Percentiles rank a stretch among this genome's conserved stretches.
These are phyloP conservation scores for Chamaenerion angustifolium DNA, from an alignment of 345 rosid genomes.

Conservation along the genomic window DNA sequence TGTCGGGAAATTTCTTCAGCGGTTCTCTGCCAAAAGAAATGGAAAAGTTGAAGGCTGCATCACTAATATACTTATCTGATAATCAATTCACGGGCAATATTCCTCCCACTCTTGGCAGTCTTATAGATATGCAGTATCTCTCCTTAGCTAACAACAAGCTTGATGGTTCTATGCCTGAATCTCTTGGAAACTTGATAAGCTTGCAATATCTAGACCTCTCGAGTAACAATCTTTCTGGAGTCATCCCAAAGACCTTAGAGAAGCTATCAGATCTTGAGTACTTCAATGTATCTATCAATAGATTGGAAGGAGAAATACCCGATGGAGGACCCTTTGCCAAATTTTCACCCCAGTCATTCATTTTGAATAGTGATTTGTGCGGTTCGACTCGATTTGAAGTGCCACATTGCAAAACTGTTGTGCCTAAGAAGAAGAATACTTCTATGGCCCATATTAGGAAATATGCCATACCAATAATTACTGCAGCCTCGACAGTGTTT, in stretches of 20 bases:
- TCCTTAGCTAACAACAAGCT: not conserved
- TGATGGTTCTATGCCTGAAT: not conserved
- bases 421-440: not conserved
- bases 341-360: slow-evolving; percentile 2
- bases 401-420: not conserved
- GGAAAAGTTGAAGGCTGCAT: not conserved
- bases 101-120: slow-evolving; percentile 7
- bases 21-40: not conserved
- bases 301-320: not conserved
- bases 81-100: slow-evolving; percentile 1
- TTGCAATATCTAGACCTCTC: no score
- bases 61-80: not conserved
- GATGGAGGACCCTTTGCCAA: no score
- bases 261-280: not conserved
- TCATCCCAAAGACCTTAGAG: no score
- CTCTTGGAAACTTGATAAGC: no score
- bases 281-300: not conserved
- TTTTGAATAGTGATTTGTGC: not conserved
- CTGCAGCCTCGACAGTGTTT: not conserved
- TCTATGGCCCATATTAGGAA: not conserved
- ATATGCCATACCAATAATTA: not conserved
- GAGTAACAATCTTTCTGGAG: no score
- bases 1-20: slow-evolving; percentile 1
- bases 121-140: not conserved
- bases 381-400: not conserved